Percentiles rank a stretch among this genome's conserved stretches.
Evolutionary conservation across 2,329 filamentous ascomycete species (phyloP).

Genomic region (Amauroascus verrucosus): DNA sequence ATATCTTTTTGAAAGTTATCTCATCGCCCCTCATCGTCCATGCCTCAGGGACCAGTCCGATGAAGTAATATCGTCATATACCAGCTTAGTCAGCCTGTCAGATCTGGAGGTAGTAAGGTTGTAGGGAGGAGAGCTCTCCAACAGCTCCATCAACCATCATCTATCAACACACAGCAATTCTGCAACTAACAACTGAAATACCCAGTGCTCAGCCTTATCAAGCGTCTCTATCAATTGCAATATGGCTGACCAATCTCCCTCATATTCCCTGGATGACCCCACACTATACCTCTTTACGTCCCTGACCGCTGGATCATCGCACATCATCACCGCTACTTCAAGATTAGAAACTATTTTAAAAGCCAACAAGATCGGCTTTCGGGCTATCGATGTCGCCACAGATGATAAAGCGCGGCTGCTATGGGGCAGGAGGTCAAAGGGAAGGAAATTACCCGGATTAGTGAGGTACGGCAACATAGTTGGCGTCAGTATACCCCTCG

Average conservation of each 20-base stretch:
- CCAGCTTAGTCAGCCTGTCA: neutral
- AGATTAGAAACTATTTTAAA: constrained; percentile 93
- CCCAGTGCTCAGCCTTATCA: neutral
- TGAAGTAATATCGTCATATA: too few relatives aligned
- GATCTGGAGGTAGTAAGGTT: too few relatives aligned
- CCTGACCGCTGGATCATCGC: constrained; percentile 84
- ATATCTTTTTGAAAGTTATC: too few relatives aligned
- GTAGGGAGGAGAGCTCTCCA: neutral
- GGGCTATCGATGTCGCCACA: constrained; percentile 80
- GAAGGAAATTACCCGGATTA: constrained; percentile 78
- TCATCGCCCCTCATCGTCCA: too few relatives aligned
- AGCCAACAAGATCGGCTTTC: constrained; percentile 89
- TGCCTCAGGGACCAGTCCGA: too few relatives aligned
- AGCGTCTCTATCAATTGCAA: neutral
- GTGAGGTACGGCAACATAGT: constrained; percentile 80
- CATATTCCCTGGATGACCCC: constrained; percentile 45
- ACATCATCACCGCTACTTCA: constrained; percentile 92
- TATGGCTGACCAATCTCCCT: constrained; percentile 22
- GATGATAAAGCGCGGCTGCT: constrained; percentile 81
- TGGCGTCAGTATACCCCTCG: constrained; percentile 53
- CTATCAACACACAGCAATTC: neutral
- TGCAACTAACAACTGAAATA: neutral
- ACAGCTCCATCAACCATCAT: neutral
- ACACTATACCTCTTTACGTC: constrained; percentile 92
- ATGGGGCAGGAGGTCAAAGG: constrained; percentile 74